A percentile compares a stretch with the other conserved stretches of the same genome.
These are phyloP conservation scores for Cladophialophora immunda DNA, from an alignment of 2,329 filamentous ascomycete species.

Conservation along the genomic window DNA sequence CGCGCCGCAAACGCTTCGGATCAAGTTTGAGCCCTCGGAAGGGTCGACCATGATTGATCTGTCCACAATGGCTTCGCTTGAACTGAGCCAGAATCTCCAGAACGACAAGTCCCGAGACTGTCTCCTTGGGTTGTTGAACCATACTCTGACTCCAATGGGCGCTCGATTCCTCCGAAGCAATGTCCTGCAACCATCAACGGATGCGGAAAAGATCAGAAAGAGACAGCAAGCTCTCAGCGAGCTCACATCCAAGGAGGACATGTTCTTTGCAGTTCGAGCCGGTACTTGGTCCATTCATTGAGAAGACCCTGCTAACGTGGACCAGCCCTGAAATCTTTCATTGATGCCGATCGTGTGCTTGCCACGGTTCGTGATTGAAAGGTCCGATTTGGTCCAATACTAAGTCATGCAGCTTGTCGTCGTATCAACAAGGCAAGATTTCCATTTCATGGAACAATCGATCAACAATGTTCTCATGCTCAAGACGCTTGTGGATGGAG, in stretches of 20 bases:
- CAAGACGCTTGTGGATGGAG: conserved; percentile 78
- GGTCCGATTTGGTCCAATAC: conserved; percentile 4
- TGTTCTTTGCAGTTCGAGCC: conserved; percentile 79
- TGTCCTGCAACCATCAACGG: conserved; percentile 86
- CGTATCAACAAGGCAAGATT: conserved; percentile 70
- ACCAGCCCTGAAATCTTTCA: conserved; percentile 74
- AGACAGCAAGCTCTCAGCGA: conserved; percentile 87
- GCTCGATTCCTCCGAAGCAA: conserved; percentile 82
- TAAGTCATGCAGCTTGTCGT: conserved; percentile 71
- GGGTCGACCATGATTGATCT: conserved; percentile 96
- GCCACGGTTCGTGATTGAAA: conserved; percentile 66
- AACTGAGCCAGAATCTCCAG: conserved; percentile 87
- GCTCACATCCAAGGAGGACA: conserved; percentile 79
- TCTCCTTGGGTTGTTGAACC: conserved; percentile 84
- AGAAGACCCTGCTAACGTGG: conserved; percentile 28
- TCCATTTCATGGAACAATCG: conserved; percentile 77
- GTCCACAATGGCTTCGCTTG: conserved; percentile 83
- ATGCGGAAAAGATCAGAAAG: conserved; percentile 70
- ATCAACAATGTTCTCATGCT: conserved; percentile 88
- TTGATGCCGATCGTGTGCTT: conserved; percentile 81
- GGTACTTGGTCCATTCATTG: conserved; percentile 55
- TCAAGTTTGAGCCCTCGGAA: conserved; percentile 87
- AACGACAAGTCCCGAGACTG: conserved; percentile 80
- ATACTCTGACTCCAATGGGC: conserved; percentile 89
- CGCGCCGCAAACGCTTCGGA: conserved; percentile 78